phyloP scores from a whole-genome alignment of 139 green algal genomes.

The Chlamydomonas sp. region DNA sequence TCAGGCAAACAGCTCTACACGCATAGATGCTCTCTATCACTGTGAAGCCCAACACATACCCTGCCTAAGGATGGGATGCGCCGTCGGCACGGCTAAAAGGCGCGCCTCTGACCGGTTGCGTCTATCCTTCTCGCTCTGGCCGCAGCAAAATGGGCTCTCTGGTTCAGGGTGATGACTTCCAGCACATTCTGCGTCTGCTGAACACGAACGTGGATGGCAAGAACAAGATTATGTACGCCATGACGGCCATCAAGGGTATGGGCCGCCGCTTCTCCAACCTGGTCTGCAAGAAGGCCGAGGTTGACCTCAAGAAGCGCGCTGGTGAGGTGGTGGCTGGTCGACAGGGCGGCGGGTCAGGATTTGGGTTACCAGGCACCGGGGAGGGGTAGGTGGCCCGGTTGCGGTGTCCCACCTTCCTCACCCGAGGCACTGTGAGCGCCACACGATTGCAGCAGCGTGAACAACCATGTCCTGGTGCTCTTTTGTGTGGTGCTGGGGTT shows the following conservation, averaged over 20 bases:
- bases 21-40: not conserved
- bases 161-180: constrained; percentile 87
- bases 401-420: too few species aligned
- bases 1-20: too few species aligned
- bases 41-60: not conserved
- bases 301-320: constrained; percentile 92
- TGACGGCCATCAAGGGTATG: constrained; percentile 94
- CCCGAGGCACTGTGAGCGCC: too few species aligned
- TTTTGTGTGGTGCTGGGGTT: not conserved
- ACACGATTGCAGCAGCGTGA: too few species aligned
- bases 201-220: constrained; percentile 99
- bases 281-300: constrained; percentile 98
- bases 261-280: constrained; percentile 97
- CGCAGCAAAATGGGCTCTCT: constrained; percentile 65
- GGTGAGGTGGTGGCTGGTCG: constrained; percentile 44
- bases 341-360: not conserved
- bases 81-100: too few species aligned
- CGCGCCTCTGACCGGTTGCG: not conserved
- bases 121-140: not conserved
- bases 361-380: not conserved
- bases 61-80: too few species aligned
- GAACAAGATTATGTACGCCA: constrained; percentile 97
- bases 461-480: too few species aligned
- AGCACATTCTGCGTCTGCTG: constrained; percentile 99
- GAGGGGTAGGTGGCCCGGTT: not conserved